Percentiles rank a stretch among this genome's conserved stretches.
These are phyloP conservation scores for Dendrobium huoshanense DNA, from an alignment of 106 monocot species.

Conservation along the genomic window DNA sequence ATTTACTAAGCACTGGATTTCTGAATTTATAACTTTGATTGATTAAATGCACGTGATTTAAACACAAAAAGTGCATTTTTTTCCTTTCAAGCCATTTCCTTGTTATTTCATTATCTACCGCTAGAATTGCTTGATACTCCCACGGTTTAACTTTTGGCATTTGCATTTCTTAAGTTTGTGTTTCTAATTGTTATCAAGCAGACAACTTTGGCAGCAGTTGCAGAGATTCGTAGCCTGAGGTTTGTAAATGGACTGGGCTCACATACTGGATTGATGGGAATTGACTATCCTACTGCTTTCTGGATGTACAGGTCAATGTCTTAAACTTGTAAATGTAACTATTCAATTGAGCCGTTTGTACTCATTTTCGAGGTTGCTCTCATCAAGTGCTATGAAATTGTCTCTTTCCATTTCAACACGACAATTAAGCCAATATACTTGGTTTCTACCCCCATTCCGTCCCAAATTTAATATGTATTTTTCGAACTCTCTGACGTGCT, in stretches of 20 bases:
- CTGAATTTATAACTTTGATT: not conserved
- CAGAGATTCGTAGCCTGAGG: conserved; percentile 85
- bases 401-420: not conserved
- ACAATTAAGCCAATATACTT: not conserved
- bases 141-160: not conserved
- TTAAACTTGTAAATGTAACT: not conserved
- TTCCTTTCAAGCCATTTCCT: no score
- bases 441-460: not conserved
- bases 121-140: not conserved
- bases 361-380: conserved; percentile 2
- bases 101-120: not conserved
- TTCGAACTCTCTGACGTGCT: not conserved
- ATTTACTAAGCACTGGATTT: not conserved
- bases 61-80: no score
- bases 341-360: not conserved
- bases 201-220: conserved; percentile 69
- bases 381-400: not conserved
- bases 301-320: conserved; percentile 75
- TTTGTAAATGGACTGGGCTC: conserved; percentile 79
- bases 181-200: conserved; percentile 19
- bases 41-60: no score
- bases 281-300: conserved; percentile 78
- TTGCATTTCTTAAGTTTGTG: not conserved
- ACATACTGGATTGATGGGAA: conserved; percentile 87
- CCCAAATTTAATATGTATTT: no score